Evolutionary conservation across 2,329 filamentous ascomycete species (phyloP), one percentile per base, ranked within the genome.

Genomic region (Ceratocystis alfenasii): DNA sequence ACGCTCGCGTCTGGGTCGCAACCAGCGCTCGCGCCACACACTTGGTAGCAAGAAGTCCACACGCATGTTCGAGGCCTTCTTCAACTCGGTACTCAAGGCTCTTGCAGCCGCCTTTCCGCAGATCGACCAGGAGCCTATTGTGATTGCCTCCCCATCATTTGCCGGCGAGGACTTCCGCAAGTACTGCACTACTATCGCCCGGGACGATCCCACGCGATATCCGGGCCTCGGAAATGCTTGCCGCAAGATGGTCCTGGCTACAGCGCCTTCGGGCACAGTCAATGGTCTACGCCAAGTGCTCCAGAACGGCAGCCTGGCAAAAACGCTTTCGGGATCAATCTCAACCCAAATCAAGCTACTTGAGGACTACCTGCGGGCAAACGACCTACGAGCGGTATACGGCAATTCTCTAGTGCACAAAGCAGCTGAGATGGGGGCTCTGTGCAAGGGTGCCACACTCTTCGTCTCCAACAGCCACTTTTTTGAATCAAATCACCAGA

Each of bases 321-420:
- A 57, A 28, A 30, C 53, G 22, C 53, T 57, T 5, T 12, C 53
- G 22, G 53, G 53, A 25, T 57, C 53, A 17, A 57, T 57, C 12
- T 20, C 53, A 17, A 57, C 25, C 4, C 53, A 57, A 15, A 57
- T 30, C 53, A 57, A 57, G 25, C 22, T 30, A 57, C 91, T 97
- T 73, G 85, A 88, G 71, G 82, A 86, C 0, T 79, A 89, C 68
- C 78, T 99, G 67, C 86, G 92, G 63, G 84, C 84, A 68, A 92
- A 97, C 69, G 92, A 96, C 70, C 89, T 89, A 2, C 84, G 88
- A 66, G 93, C 92, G 1, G 96, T 92, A 82, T 99, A 99, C 75
- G 94, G 94, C 0, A 84, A 87, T 0, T 82, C 80, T 15, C 90
- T 95, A 64, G 91, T 96, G 1, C 86, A 90, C 72, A 84, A 83